These are phyloP conservation scores for Cytospora chrysosperma DNA, from an alignment of 2,329 filamentous ascomycete species.

Conservation along the genomic window DNA sequence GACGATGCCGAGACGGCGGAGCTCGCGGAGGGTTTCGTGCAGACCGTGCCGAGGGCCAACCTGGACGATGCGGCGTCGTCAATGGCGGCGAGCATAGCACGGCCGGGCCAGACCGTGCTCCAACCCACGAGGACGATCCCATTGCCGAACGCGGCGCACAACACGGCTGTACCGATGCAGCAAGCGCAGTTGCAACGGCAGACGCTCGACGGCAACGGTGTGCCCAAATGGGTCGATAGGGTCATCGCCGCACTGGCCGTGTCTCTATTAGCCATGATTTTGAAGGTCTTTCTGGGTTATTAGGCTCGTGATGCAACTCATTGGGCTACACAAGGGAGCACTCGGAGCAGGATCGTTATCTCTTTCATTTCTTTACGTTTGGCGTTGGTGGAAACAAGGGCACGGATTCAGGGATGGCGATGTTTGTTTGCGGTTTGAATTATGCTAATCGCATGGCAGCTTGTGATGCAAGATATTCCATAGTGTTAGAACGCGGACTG, in stretches of 20 bases:
- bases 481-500: background rate
- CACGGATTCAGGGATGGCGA: background rate
- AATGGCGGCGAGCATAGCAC: conserved; percentile 22
- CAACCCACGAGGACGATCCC: conserved; percentile 38
- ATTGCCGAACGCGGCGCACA: conserved; percentile 24
- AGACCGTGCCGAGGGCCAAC: conserved; percentile 40
- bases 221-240: conserved; percentile 77
- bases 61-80: conserved; percentile 19
- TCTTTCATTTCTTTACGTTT: background rate
- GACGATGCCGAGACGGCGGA: conserved; percentile 45
- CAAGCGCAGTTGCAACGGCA: conserved; percentile 23
- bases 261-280: conserved; percentile 67
- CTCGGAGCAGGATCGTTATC: background rate
- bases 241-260: conserved; percentile 73
- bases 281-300: conserved; percentile 47
- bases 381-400: background rate
- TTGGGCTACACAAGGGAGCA: background rate
- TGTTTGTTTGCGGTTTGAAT: background rate
- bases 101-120: conserved; percentile 32
- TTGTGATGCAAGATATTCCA: background rate
- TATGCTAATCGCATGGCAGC: background rate
- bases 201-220: conserved; percentile 42
- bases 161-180: conserved; percentile 9
- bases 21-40: conserved; percentile 58
- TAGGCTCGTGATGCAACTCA: background rate